Conservation (phyloP, 2,329 filamentous ascomycete species). For the Ophiostoma sp. region DNA sequence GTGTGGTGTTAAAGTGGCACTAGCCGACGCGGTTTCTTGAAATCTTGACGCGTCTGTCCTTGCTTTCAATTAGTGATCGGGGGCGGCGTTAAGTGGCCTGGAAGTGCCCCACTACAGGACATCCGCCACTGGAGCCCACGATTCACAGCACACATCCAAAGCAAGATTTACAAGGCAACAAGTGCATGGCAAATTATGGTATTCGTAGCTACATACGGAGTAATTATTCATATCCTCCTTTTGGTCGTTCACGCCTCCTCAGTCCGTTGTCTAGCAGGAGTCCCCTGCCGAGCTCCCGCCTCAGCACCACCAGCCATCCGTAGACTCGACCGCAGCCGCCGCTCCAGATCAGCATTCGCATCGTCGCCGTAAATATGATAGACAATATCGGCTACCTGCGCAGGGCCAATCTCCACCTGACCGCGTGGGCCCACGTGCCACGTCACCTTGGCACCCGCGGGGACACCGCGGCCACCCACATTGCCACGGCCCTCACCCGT, state of each 20-base stretch:
- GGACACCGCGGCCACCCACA: slow-evolving; percentile 4
- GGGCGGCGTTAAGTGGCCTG: slow-evolving; percentile 35
- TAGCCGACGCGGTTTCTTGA: slow-evolving; percentile 22
- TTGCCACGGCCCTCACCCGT: slow-evolving; percentile 38
- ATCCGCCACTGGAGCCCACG: neutral
- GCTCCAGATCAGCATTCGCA: slow-evolving; percentile 54
- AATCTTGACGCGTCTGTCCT: slow-evolving; percentile 34
- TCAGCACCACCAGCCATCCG: slow-evolving; percentile 37
- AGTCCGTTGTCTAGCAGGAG: neutral
- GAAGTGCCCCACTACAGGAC: neutral
- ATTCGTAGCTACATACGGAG: neutral
- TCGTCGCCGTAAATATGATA: slow-evolving; percentile 58
- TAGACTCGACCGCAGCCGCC: slow-evolving; percentile 62
- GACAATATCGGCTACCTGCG: slow-evolving; percentile 71
- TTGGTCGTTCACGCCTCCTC: neutral
- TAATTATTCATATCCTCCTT: neutral
- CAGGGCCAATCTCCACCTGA: slow-evolving; percentile 78
- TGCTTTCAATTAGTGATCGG: slow-evolving; percentile 14
- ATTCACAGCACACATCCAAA: neutral
- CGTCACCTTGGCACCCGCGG: slow-evolving; percentile 53
- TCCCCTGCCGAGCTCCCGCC: neutral
- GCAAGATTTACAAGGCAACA: neutral
- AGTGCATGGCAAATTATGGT: neutral
- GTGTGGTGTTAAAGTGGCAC: neutral
- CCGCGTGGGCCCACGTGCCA: slow-evolving; percentile 85